Conservation (phyloP, 768 basidiomycete species). For the Lactarius trivialis region DNA sequence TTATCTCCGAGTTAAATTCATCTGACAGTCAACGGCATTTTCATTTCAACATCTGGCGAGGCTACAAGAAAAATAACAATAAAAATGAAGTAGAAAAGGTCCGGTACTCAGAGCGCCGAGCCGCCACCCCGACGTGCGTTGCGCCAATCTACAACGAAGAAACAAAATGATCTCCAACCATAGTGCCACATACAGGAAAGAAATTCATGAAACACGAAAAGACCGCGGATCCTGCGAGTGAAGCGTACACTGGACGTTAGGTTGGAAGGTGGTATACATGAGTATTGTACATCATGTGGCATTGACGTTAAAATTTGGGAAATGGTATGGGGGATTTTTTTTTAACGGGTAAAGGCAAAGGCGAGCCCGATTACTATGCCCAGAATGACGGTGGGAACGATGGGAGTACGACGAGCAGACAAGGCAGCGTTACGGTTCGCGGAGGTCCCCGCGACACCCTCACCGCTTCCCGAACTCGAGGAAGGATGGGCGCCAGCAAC, state of each 20-base stretch:
- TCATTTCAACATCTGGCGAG: too few relatives aligned
- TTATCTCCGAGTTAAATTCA: too few relatives aligned
- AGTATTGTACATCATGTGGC: not conserved
- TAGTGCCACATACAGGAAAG: not conserved
- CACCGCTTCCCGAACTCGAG: not conserved
- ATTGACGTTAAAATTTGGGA: not conserved
- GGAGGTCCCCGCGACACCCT: not conserved
- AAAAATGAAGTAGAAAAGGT: too few relatives aligned
- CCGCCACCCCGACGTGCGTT: conserved; percentile 1
- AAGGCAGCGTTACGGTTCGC: not conserved
- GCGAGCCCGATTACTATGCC: conserved; percentile 1
- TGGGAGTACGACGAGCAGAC: not conserved
- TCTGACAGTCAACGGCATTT: too few relatives aligned
- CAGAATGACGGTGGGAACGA: not conserved
- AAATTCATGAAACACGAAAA: not conserved
- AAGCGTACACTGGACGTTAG: not conserved
- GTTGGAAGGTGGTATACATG: conserved; percentile 5
- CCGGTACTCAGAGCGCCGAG: not conserved
- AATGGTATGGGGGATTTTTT: not conserved
- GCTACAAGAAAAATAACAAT: too few relatives aligned
- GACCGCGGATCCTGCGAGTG: not conserved
- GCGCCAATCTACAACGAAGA: not conserved
- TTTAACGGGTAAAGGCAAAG: conserved; percentile 7
- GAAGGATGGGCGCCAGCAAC: not conserved
- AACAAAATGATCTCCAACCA: not conserved